phyloP scores from a whole-genome alignment of 1,284 basidiomycete species.

The Tremellales sp. region DNA sequence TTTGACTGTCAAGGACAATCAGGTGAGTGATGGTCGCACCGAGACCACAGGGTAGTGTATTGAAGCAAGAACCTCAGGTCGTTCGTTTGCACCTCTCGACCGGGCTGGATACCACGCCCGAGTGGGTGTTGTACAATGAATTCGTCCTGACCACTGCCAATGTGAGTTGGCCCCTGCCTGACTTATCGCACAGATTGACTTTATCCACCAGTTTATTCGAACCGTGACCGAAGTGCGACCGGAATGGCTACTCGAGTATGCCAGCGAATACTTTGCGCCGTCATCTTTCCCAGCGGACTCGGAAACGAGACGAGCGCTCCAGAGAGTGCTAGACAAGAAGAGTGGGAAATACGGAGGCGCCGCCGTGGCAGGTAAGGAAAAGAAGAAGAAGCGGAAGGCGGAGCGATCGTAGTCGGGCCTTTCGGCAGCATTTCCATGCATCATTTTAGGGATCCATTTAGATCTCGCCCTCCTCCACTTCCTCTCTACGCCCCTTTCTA shows the following conservation, averaged over 20 bases:
- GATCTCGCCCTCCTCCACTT: conserved; percentile 38
- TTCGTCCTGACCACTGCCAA: conserved; percentile 85
- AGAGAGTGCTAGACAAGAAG: conserved; percentile 37
- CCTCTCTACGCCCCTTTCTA: conserved; percentile 9
- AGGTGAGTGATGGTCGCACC: conserved; percentile 52
- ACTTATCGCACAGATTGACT: not conserved
- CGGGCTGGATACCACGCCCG: conserved; percentile 85
- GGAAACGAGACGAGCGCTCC: conserved; percentile 39
- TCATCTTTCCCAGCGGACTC: conserved; percentile 40
- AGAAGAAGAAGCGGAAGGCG: conserved; percentile 29
- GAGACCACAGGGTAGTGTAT: not conserved
- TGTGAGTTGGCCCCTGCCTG: conserved; percentile 30
- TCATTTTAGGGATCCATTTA: conserved; percentile 5
- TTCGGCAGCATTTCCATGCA: not conserved
- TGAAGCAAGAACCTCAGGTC: conserved; percentile 52
- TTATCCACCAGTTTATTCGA: conserved; percentile 72
- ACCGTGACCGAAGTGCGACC: conserved; percentile 84
- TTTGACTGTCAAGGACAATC: conserved; percentile 89
- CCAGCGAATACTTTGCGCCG: conserved; percentile 63
- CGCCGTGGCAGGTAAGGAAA: conserved; percentile 10
- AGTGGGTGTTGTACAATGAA: conserved; percentile 98
- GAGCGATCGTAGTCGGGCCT: conserved; percentile 3
- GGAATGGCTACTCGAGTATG: conserved; percentile 88
- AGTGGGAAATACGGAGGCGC: conserved; percentile 16
- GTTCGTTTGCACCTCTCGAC: conserved; percentile 93